Evolutionary conservation across 768 basidiomycete species (phyloP).

Genomic region (Mycena amicta): DNA sequence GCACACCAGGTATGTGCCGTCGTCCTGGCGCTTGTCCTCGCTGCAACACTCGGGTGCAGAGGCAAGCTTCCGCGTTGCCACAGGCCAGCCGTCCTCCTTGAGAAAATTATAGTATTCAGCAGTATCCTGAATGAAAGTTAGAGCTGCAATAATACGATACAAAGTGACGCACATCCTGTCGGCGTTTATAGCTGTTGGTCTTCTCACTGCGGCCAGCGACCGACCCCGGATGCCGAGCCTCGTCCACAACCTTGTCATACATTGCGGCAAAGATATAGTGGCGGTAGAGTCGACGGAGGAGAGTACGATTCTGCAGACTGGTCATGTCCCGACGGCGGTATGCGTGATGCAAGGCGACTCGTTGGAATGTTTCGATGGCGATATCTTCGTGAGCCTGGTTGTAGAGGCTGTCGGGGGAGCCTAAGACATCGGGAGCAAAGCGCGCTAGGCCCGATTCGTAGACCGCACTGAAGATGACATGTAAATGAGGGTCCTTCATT

Average conservation of each 20-base stretch:
- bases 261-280: neutral
- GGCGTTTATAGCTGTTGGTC: neutral
- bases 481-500: neutral
- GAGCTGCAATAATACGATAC: neutral
- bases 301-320: neutral
- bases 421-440: neutral
- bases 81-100: neutral
- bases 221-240: neutral
- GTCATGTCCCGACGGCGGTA: neutral
- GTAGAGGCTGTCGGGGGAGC: neutral
- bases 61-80: neutral
- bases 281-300: neutral
- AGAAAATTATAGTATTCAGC: neutral
- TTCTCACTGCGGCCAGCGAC: neutral
- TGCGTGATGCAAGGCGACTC: neutral
- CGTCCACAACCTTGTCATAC: neutral
- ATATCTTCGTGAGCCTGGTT: neutral
- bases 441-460: neutral
- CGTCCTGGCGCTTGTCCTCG: neutral
- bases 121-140: neutral
- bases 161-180: neutral
- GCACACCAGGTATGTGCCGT: neutral
- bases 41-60: neutral
- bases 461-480: neutral
- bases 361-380: neutral